Evolutionary conservation across 1,284 basidiomycete species (phyloP), one percentile per base, ranked within the genome.

Genomic region (Cutaneotrichosporon curvatum): DNA sequence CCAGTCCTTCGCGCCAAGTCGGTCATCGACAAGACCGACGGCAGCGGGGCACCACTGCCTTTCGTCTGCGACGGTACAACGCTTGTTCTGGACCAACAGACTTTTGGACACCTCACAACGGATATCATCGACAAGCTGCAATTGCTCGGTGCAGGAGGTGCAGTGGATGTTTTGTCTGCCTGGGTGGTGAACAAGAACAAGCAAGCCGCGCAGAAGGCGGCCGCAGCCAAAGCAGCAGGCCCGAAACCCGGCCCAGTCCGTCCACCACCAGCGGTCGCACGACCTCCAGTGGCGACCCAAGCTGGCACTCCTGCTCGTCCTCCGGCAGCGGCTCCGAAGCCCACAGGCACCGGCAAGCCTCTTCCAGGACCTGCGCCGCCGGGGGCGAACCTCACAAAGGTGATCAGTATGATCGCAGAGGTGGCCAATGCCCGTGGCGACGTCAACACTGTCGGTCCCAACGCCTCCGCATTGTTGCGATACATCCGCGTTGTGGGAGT

Each of bases 101-200:
- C 62, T 2, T 70, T 70, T 42, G 62, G 64, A 9, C 66, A 70
- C 45, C 53, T 70, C 10, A 66, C 62, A 1, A 51, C 53, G 5
- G 65, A 68, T 33, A 65, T 70, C 23, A 56, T 65, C 44, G 62
- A 65, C 44, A 65, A 67, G 50, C 53, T 70, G 7, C 59, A 61
- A 30, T 37, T 58, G 10, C 57, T 70, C 15, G 66, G 67, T 25
- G 61, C 64, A 6, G 59, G 60, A 0, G 61, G 57, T 4, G 67
- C 67, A 10, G 61, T 70, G 11, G 66, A 66, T 45, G 67, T 67
- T 2, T 43, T 70, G 16, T 61, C 61, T 11, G 59, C 60, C 46
- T 70, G 67, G 67, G 63, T 70, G 1, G 62, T 63, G 43, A 67
- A 65, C 52, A 68, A 68, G 58, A 63, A 67, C 47, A 65, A 64